Percentiles rank a stretch among this genome's conserved stretches.
Evolutionary conservation across 768 basidiomycete species (phyloP).

Genomic region (Amanita molliuscula): DNA sequence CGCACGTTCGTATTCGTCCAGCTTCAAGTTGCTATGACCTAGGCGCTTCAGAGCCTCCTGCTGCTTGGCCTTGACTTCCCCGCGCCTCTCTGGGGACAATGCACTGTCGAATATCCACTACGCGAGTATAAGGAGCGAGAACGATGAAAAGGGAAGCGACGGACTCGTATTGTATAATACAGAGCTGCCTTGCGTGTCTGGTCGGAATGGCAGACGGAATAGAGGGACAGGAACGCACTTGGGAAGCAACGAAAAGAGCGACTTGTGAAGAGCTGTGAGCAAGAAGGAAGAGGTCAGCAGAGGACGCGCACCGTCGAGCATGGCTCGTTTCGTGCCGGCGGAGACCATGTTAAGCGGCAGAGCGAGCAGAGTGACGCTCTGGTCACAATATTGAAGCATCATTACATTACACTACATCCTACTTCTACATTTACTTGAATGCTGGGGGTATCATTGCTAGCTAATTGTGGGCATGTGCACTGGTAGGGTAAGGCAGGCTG

Average conservation of each 20-base stretch:
- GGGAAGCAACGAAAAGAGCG: slow-evolving; percentile 39
- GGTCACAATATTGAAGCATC: background rate
- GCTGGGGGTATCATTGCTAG: background rate
- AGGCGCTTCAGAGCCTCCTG: slow-evolving; percentile 59
- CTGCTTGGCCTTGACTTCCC: slow-evolving; percentile 59
- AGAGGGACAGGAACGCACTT: slow-evolving; percentile 21
- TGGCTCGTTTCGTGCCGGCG: slow-evolving; percentile 28
- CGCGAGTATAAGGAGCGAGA: background rate
- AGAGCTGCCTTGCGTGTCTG: slow-evolving; percentile 51
- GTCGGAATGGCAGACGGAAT: slow-evolving; percentile 13
- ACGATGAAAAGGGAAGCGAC: slow-evolving; percentile 14
- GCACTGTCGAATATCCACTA: slow-evolving; percentile 58
- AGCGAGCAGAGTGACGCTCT: background rate
- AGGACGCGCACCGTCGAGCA: slow-evolving; percentile 30
- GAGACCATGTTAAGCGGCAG: slow-evolving; percentile 20
- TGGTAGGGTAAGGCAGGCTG: background rate
- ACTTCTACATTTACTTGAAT: background rate
- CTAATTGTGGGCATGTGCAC: background rate
- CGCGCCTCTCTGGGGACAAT: slow-evolving; percentile 40
- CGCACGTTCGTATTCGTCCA: slow-evolving; percentile 89
- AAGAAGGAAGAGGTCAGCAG: slow-evolving; percentile 2
- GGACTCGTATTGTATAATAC: slow-evolving; percentile 65
- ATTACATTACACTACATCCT: background rate
- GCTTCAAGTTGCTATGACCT: slow-evolving; percentile 61
- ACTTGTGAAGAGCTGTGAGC: slow-evolving; percentile 23